phyloP scores from a whole-genome alignment of 2,329 filamentous ascomycete genomes.

The Neoscytalidium dimidiatum region DNA sequence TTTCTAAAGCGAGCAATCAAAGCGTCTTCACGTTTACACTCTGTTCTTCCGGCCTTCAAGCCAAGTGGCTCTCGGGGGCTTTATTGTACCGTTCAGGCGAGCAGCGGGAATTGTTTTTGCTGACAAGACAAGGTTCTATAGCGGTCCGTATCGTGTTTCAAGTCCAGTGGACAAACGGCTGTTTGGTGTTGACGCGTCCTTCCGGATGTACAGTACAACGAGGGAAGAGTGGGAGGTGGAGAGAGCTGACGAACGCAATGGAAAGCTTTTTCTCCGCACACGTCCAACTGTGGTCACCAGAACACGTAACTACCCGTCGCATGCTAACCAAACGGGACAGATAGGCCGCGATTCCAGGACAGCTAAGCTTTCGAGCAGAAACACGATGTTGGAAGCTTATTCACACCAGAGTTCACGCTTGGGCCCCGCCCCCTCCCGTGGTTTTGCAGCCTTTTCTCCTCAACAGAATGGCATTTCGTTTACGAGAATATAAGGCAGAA shows the following conservation, averaged over 20 bases:
- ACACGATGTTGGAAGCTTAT: not conserved
- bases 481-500: not conserved
- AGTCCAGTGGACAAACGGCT: not conserved
- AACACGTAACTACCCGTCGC: not conserved
- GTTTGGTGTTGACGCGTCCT: not conserved
- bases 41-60: not conserved
- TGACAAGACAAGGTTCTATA: not conserved
- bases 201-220: not conserved
- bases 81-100: not conserved
- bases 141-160: not conserved
- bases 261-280: not conserved
- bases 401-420: not conserved
- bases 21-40: not conserved
- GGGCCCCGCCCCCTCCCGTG: too few species aligned
- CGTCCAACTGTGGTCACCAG: not conserved
- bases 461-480: not conserved
- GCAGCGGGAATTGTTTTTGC: not conserved
- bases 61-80: not conserved
- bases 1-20: conserved; percentile 12
- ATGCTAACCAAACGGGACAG: not conserved
- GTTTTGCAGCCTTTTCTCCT: not conserved
- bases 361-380: not conserved
- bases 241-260: not conserved
- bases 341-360: not conserved
- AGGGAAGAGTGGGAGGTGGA: not conserved